Evolutionary conservation across 192 early-diverging fungal species (phyloP), one percentile per base, ranked within the genome.

Genomic region (Lobosporangium transversale): DNA sequence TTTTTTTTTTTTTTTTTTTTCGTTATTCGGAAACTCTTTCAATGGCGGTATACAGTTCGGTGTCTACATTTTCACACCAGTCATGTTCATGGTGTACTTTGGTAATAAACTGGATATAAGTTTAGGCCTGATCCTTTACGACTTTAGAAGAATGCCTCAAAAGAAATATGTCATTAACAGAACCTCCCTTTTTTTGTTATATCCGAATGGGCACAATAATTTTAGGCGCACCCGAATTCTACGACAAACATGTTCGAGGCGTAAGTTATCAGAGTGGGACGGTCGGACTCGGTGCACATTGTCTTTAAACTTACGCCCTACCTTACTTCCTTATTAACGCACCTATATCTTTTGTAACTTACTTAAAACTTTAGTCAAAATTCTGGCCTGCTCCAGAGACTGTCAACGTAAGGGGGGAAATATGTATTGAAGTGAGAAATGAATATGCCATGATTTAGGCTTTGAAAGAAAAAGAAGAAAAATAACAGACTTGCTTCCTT

Each of bases 51-150:
- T n/a, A 32, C 53, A 74, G 73, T 76, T 76, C 53, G 73, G 73
- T 24, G 65, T 76, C 24, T 76, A 76, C 59, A 76, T 76, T 40
- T 76, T 76, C 47, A 76, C 73, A 36, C 73, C 73, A 7, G 73
- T 76, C 64, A 76, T 76, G 73, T 76, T 76, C 73, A 76, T 76
- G 73, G 53, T 76, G 36, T 76, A 76, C 59, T 76, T 76, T 52
- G 73, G 73, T 74, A 74, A 10, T 7, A 40, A 40, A 40, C n/a
- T n/a, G n/a, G n/a, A n/a, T n/a, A n/a, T n/a, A n/a, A n/a, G n/a
- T n/a, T n/a, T n/a, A n/a, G n/a, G n/a, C n/a, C n/a, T n/a, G n/a
- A n/a, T n/a, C n/a, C n/a, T n/a, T n/a, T n/a, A n/a, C n/a, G n/a
- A n/a, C n/a, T n/a, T n/a, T n/a, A n/a, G n/a, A n/a, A n/a, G n/a